Percentiles rank a stretch among this genome's conserved stretches.
phyloP scores from a whole-genome alignment of 2,329 filamentous ascomycete genomes.

The Venturia pyrina region DNA sequence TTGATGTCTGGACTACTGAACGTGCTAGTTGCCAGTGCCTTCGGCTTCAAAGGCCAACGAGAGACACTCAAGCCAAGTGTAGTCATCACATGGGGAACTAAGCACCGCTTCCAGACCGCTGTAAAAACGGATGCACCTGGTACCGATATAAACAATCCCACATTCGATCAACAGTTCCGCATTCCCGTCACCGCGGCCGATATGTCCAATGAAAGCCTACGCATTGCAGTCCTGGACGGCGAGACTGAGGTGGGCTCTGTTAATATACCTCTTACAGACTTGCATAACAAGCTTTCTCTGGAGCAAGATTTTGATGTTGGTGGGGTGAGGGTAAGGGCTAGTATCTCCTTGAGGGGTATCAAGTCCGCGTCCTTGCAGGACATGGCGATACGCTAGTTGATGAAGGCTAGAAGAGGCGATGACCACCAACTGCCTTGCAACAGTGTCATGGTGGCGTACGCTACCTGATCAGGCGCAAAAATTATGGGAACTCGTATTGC shows the following conservation, averaged over 20 bases:
- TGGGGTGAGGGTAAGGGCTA: slow-evolving; percentile 24
- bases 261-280: slow-evolving; percentile 28
- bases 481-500: no score
- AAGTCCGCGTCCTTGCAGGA: slow-evolving; percentile 12
- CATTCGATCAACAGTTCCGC: slow-evolving; percentile 36
- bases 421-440: no score
- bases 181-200: slow-evolving; percentile 31
- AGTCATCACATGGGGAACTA: slow-evolving; percentile 32
- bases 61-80: slow-evolving; percentile 38
- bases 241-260: slow-evolving; percentile 25
- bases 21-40: slow-evolving; percentile 34
- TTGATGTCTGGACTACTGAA: slow-evolving; percentile 33
- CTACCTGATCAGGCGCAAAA: no score
- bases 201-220: slow-evolving; percentile 22
- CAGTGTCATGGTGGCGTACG: no score
- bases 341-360: slow-evolving; percentile 26
- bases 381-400: neutral
- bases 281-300: slow-evolving; percentile 23
- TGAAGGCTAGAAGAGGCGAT: no score
- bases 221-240: slow-evolving; percentile 27
- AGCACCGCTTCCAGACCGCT: slow-evolving; percentile 31
- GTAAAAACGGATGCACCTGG: slow-evolving; percentile 35
- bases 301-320: slow-evolving; percentile 28
- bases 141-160: slow-evolving; percentile 39
- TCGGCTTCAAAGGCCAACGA: slow-evolving; percentile 33